Evolutionary conservation across 352 stramenopile genomes (phyloP).

Genomic region (Blastocystis sp.): DNA sequence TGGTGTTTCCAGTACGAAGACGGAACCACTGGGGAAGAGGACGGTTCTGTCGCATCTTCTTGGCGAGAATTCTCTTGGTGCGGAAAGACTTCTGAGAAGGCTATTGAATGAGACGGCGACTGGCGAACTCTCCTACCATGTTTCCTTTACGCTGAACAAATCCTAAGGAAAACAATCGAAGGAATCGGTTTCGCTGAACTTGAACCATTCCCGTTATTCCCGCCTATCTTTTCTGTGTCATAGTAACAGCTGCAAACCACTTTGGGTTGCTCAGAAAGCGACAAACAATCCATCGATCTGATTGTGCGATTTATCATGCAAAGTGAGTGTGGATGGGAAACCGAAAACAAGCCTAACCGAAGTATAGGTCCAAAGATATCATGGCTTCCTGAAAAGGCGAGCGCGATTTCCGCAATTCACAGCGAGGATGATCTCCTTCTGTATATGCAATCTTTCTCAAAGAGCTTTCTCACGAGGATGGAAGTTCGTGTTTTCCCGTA

Average conservation of each 20-base stretch:
- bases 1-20: conserved; percentile 95
- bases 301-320: neutral
- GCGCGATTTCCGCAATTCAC: conserved; percentile 19
- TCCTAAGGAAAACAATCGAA: neutral
- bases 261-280: too few relatives aligned
- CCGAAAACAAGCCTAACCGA: too few relatives aligned
- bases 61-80: conserved; percentile 96
- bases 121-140: conserved; percentile 16
- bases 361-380: too few relatives aligned
- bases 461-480: neutral
- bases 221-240: neutral
- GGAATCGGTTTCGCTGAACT: neutral
- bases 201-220: neutral
- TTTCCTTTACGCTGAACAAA: conserved; percentile 45
- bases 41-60: conserved; percentile 98
- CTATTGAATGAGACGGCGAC: conserved; percentile 58
- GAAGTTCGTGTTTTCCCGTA: neutral
- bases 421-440: conserved; percentile 16
- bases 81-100: conserved; percentile 98
- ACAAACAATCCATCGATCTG: neutral
- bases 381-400: too few relatives aligned
- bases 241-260: too few relatives aligned
- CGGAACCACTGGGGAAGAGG: conserved; percentile 98
- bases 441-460: conserved; percentile 36
- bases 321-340: neutral